Base-by-base conservation (phyloP, 495 filamentous ascomycete genomes). In the Lineolata rhizophorae region DNA sequence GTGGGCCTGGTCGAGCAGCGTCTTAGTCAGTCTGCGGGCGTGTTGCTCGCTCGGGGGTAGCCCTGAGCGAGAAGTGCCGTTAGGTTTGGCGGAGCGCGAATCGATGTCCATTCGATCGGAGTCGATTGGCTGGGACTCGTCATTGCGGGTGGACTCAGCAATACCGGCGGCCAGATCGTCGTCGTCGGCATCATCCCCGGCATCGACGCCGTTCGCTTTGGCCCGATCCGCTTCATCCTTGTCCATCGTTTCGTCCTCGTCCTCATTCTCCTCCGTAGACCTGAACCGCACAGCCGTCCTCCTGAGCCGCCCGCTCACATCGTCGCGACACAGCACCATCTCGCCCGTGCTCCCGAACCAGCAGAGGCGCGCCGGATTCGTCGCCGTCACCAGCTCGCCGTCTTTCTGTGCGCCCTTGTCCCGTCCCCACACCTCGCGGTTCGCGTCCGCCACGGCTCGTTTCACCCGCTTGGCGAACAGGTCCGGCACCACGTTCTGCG, bases 1-100 rank as follows among this genome's bases (percentile, higher is more conserved):
- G 22, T 77, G 73, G 3, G 79, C 80, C 50, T 97, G 87, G 43
- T 93, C 84, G n/a, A 97, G 60, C 18, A 97, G 47, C 0, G 90
- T 91, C 47, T 90, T 91, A 41, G 83, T 78, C 0, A 94, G 60
- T 44, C 78, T 81, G 30, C 82, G 68, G n/a, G 82, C 76, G 32
- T 64, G 59, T n/a, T n/a, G n/a, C n/a, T n/a, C n/a, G n/a, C n/a
- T n/a, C n/a, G n/a, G n/a, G n/a, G n/a, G n/a, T n/a, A n/a, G n/a
- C n/a, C n/a, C n/a, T n/a, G n/a, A n/a, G n/a, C n/a, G n/a, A n/a
- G n/a, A n/a, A n/a, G n/a, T n/a, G n/a, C n/a, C n/a, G n/a, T n/a
- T n/a, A n/a, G n/a, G n/a, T n/a, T n/a, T n/a, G 20, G 40, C 40
- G 2, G 39, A 29, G 35, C 67, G 63, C 3, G 65, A 20, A 13